Conservation (phyloP, 2,329 filamentous ascomycete species). For the Aspergillus sp. region DNA sequence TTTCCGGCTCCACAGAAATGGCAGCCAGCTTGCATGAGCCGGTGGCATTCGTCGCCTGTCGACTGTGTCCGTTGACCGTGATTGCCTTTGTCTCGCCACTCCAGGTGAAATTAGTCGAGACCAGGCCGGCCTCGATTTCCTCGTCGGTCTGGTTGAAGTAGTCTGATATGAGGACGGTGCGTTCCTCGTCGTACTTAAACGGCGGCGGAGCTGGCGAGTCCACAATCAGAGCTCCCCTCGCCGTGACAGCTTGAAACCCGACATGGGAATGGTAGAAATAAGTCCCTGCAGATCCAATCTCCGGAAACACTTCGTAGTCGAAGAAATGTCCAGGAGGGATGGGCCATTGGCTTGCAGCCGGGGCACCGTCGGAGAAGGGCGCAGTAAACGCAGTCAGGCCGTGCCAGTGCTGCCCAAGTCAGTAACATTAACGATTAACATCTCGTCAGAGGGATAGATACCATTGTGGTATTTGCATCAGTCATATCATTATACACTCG, state of each 20-base stretch:
- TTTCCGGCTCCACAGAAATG: conserved; percentile 60
- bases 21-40: conserved; percentile 47
- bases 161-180: conserved; percentile 56
- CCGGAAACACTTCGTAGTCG: conserved; percentile 63
- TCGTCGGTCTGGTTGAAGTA: conserved; percentile 57
- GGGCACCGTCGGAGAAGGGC: conserved; percentile 65
- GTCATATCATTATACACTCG: conserved; percentile 60
- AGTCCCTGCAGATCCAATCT: conserved; percentile 56
- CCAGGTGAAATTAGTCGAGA: conserved; percentile 54
- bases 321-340: conserved; percentile 63
- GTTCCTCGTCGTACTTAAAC: conserved; percentile 63
- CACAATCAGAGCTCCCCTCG: conserved; percentile 60
- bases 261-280: conserved; percentile 71
- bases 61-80: conserved; percentile 58
- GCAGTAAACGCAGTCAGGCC: conserved; percentile 60
- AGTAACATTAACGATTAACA: background rate
- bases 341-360: conserved; percentile 63
- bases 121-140: conserved; percentile 52
- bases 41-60: conserved; percentile 37
- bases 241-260: conserved; percentile 61
- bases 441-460: conserved; percentile 21
- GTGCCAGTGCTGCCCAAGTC: conserved; percentile 61
- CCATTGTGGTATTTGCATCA: conserved; percentile 58
- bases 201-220: conserved; percentile 50
- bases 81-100: conserved; percentile 59